These are phyloP conservation scores for Phyllachora maydis DNA, from an alignment of 2,329 filamentous ascomycete genomes.

Conservation along the genomic window DNA sequence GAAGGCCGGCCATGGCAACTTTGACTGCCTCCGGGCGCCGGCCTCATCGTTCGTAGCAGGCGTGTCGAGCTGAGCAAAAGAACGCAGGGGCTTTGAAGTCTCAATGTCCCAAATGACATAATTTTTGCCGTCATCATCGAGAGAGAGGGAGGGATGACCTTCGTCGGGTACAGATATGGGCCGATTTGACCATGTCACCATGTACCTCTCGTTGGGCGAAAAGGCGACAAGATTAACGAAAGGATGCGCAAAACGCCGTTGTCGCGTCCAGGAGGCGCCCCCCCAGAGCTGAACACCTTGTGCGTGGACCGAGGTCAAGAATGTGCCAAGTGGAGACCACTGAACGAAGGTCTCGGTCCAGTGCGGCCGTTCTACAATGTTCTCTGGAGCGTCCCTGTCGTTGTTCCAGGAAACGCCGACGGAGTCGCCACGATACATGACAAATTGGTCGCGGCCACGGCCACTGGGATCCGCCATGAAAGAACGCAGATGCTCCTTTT, in stretches of 20 bases:
- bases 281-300: conserved; percentile 98
- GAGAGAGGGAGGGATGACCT: conserved; percentile 60
- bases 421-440: conserved; percentile 78
- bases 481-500: conserved; percentile 87
- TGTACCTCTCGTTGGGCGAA: conserved; percentile 78
- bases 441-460: conserved; percentile 84
- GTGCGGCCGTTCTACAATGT: conserved; percentile 75
- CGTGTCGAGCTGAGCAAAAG: conserved; percentile 77
- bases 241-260: conserved; percentile 85
- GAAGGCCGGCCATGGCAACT: conserved; percentile 96
- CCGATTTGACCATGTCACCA: conserved; percentile 91
- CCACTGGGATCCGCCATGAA: conserved; percentile 67
- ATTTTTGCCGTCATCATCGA: conserved; percentile 97
- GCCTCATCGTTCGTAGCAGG: conserved; percentile 43
- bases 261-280: conserved; percentile 69
- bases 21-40: conserved; percentile 51
- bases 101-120: conserved; percentile 97
- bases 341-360: conserved; percentile 98
- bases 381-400: conserved; percentile 76
- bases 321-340: conserved; percentile 93
- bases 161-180: conserved; percentile 83
- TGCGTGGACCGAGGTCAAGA: conserved; percentile 80
- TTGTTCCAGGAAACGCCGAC: conserved; percentile 98
- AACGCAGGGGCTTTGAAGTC: conserved; percentile 73
- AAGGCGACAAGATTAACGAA: conserved; percentile 93